These are phyloP conservation scores for Pythium aristosporum DNA, from an alignment of 352 stramenopile genomes.

Conservation along the genomic window DNA sequence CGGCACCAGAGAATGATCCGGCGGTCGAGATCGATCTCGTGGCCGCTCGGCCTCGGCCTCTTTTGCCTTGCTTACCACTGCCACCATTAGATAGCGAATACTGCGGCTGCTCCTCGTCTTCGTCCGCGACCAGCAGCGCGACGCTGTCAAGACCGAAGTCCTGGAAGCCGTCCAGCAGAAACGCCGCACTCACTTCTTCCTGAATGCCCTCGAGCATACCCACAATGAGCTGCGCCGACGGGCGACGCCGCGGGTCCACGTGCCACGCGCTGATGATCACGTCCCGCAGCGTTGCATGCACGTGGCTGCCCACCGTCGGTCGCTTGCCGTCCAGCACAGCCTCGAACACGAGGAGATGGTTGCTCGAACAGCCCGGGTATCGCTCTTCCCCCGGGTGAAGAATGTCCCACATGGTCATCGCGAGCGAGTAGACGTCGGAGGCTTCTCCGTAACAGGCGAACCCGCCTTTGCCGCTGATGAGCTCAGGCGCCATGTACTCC, in stretches of 20 bases:
- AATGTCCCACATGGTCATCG: slow-evolving; percentile 83
- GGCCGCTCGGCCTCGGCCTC: neutral
- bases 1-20: slow-evolving; percentile 4
- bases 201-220: slow-evolving; percentile 43
- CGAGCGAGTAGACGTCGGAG: slow-evolving; percentile 69
- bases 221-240: slow-evolving; percentile 42
- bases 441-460: slow-evolving; percentile 64
- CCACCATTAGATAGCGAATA: neutral
- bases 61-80: neutral
- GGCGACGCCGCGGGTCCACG: slow-evolving; percentile 32
- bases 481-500: slow-evolving; percentile 82
- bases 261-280: slow-evolving; percentile 53
- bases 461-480: slow-evolving; percentile 70
- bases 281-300: slow-evolving; percentile 38
- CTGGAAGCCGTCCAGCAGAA: slow-evolving; percentile 29
- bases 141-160: slow-evolving; percentile 23
- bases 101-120: neutral
- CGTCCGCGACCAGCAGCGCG: slow-evolving; percentile 5
- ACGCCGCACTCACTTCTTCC: slow-evolving; percentile 37
- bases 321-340: slow-evolving; percentile 58
- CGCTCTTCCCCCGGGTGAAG: slow-evolving; percentile 57
- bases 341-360: slow-evolving; percentile 69
- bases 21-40: neutral
- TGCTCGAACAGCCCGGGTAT: slow-evolving; percentile 50
- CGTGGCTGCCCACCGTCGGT: slow-evolving; percentile 24